Base-by-base conservation (phyloP, 2,329 filamentous ascomycete species). In the Orbilia quercus region DNA sequence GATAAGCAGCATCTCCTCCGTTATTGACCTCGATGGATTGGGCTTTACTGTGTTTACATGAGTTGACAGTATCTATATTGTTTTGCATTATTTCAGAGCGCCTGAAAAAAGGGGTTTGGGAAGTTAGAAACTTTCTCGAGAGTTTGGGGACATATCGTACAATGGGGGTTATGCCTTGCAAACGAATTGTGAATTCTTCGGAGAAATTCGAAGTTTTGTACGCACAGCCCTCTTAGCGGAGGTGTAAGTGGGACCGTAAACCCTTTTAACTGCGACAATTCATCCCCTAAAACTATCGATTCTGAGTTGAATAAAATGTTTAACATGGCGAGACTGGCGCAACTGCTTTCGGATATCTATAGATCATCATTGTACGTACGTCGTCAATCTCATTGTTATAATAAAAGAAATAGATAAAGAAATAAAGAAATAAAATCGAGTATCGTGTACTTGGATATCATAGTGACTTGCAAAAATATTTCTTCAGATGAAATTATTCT, bases 261-360 rank as follows among this genome's bases (percentile, higher is more conserved):
- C 0, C 88, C 82, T 77, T 91, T 94, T 82, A 98, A 96, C 12
- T 84, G 81, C 25, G 83, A 81, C 0, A 98, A 84, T 70, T 89
- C 84, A n/a, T 86, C 81, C 2, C 92, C 92, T 4, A 97, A 84
- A 9, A 87, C 82, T 2, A 92, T 81, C 0, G 83, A 83, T 0
- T 86, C 82, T 22, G 88, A 85, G 79, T 98, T 98, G 86, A 96
- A 96, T 78, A 96, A 83, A 72, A 97, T 96, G 78, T 98, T 98
- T 77, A 97, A 85, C 76, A 98, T 84, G 2, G 95, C 92, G 48
- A 97, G 87, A n/a, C 91, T 95, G 18, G 92, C 95, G 81, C 95
- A 99, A 23, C 92, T 90, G 80, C 96, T 96, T 63, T 87, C 85
- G 0, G 88, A 89, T 0, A 91, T 92, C 89, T 94, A 74, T 11